These are phyloP conservation scores for Carallia pectinifolia DNA, from an alignment of 345 rosid species.

Conservation along the genomic window DNA sequence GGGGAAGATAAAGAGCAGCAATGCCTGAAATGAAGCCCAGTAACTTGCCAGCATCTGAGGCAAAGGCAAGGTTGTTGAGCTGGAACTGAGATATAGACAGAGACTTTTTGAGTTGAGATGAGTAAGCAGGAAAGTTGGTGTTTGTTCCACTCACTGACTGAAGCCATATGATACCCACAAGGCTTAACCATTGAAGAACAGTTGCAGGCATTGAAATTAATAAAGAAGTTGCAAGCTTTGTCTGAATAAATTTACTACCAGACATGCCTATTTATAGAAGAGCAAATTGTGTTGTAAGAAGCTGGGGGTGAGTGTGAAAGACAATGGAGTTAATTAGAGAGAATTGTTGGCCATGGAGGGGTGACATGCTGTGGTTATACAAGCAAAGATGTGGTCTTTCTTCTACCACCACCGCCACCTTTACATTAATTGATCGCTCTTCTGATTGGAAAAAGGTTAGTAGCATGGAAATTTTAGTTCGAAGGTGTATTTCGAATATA, in stretches of 20 bases:
- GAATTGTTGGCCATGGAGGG: neutral
- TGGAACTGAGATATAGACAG: slow-evolving; percentile 75
- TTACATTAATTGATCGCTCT: neutral
- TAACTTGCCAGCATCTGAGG: slow-evolving; percentile 90
- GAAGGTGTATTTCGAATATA: no score
- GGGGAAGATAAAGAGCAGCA: slow-evolving; percentile 70
- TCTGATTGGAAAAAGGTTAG: no score
- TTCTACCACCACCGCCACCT: neutral
- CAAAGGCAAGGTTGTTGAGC: slow-evolving; percentile 84
- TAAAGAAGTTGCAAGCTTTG: neutral
- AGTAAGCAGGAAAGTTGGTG: slow-evolving; percentile 84
- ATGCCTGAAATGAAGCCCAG: slow-evolving; percentile 82
- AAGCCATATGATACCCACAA: slow-evolving; percentile 73
- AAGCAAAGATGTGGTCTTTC: neutral
- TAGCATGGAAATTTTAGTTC: no score
- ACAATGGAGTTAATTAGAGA: no score
- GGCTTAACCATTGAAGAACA: slow-evolving; percentile 68
- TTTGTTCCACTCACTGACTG: slow-evolving; percentile 78
- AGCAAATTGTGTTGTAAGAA: no score
- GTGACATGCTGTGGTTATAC: neutral
- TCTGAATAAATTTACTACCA: neutral
- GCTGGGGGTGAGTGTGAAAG: neutral
- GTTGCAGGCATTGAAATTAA: slow-evolving; percentile 33
- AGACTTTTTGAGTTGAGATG: slow-evolving; percentile 71
- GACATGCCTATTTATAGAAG: no score